Conservation (phyloP, 2,329 filamentous ascomycete species). For the Zopfia rhizophila region DNA sequence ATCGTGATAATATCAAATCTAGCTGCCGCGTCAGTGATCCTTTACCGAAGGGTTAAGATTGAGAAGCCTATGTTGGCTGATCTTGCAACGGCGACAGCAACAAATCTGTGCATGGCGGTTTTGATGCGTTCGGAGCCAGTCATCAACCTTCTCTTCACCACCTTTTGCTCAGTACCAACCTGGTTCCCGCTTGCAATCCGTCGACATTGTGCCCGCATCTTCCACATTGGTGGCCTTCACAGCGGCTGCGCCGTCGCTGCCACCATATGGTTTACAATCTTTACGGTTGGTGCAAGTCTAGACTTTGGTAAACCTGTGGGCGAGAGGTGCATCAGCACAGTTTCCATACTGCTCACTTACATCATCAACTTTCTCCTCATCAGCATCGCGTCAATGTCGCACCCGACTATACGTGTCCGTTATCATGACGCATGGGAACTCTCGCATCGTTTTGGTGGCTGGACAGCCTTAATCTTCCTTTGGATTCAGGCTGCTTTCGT, state of each 20-base stretch:
- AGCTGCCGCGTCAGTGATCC: slow-evolving; percentile 37
- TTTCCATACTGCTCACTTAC: slow-evolving; percentile 42
- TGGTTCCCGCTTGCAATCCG: slow-evolving; percentile 44
- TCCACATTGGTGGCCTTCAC: slow-evolving; percentile 52
- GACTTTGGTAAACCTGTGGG: slow-evolving; percentile 39
- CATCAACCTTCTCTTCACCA: slow-evolving; percentile 48
- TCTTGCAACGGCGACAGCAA: slow-evolving; percentile 50
- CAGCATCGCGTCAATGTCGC: slow-evolving; percentile 41
- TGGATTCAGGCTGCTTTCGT: slow-evolving; percentile 45
- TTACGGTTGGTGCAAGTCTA: slow-evolving; percentile 50
- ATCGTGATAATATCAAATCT: slow-evolving; percentile 40
- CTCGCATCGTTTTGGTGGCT: slow-evolving; percentile 51
- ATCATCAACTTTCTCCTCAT: slow-evolving; percentile 41
- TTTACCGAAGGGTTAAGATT: slow-evolving; percentile 32
- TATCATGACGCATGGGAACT: slow-evolving; percentile 50
- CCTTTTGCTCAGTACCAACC: slow-evolving; percentile 47
- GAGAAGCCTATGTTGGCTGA: slow-evolving; percentile 35
- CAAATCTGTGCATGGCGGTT: slow-evolving; percentile 48
- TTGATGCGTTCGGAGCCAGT: slow-evolving; percentile 50
- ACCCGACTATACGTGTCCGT: slow-evolving; percentile 42
- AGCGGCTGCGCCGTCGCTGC: slow-evolving; percentile 48
- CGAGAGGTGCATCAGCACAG: slow-evolving; percentile 29
- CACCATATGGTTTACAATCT: slow-evolving; percentile 57
- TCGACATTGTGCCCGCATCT: slow-evolving; percentile 45
- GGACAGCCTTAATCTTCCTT: slow-evolving; percentile 48